Percentiles rank a stretch among this genome's conserved stretches.
Conservation (phyloP, 164 flowering plant genomes). For the Vitis amurensis region DNA sequence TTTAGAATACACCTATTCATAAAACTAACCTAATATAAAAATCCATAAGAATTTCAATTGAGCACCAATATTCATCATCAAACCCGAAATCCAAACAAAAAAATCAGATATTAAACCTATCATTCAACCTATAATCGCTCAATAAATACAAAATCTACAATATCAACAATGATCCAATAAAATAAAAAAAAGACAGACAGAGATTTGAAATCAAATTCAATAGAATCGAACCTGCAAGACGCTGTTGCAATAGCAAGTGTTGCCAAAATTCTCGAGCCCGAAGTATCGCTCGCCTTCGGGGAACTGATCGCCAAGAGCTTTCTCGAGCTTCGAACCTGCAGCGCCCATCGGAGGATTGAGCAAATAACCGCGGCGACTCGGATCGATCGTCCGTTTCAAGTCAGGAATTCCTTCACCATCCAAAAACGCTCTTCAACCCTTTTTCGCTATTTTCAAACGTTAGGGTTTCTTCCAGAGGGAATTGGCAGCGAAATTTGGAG, state of each 20-base stretch:
- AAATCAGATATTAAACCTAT: too few species aligned
- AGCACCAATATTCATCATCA: too few species aligned
- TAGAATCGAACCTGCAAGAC: conserved; percentile 73
- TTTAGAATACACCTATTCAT: too few species aligned
- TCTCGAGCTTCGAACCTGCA: conserved; percentile 94
- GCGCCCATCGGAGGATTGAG: conserved; percentile 67
- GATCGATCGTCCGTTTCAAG: conserved; percentile 5
- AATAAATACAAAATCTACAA: too few species aligned
- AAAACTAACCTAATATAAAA: too few species aligned
- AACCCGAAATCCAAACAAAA: too few species aligned
- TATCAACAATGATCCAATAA: too few species aligned
- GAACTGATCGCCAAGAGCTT: conserved; percentile 96
- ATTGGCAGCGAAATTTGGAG: background rate
- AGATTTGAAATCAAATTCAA: background rate
- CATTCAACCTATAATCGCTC: too few species aligned
- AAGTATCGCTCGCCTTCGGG: conserved; percentile 98
- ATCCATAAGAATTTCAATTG: too few species aligned
- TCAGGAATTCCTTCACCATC: conserved; percentile 5
- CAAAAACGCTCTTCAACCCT: background rate
- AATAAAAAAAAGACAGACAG: background rate
- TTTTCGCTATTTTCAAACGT: background rate
- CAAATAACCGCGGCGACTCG: conserved; percentile 8
- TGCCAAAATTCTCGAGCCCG: conserved; percentile 96
- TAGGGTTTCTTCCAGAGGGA: background rate
- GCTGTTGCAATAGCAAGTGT: conserved; percentile 97